Percentiles rank a stretch among this genome's conserved stretches.
Evolutionary conservation across 108 stramenopile species (phyloP).

Genomic region (Schizochytrium sp.): DNA sequence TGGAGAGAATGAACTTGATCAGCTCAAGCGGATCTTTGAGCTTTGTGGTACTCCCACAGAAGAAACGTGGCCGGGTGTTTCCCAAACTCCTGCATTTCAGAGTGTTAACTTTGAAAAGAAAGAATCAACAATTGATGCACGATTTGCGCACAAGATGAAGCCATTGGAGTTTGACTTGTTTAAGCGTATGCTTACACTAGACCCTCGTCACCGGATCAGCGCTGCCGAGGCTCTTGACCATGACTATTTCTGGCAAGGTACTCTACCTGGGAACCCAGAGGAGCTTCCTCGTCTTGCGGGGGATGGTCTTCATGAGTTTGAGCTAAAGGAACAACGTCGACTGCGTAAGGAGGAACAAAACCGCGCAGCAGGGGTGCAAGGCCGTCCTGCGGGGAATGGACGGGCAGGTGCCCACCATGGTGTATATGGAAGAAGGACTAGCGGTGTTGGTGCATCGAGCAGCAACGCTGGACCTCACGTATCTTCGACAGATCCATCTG

Average conservation of each 20-base stretch:
- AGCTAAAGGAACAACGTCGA: constrained; percentile 48
- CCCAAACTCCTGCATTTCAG: constrained; percentile 59
- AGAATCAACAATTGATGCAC: background rate
- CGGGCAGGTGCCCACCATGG: too few species aligned
- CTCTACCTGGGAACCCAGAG: background rate
- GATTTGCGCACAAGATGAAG: constrained; percentile 30
- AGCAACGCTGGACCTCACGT: too few species aligned
- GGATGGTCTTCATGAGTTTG: constrained; percentile 59
- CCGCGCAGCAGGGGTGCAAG: too few species aligned
- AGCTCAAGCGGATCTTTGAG: constrained; percentile 94
- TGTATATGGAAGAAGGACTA: too few species aligned
- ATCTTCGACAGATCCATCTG: too few species aligned
- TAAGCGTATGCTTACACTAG: constrained; percentile 82
- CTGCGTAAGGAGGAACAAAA: constrained; percentile 43
- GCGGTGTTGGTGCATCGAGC: too few species aligned
- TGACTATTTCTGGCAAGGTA: constrained; percentile 71
- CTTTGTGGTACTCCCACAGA: constrained; percentile 94
- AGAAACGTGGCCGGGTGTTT: constrained; percentile 89
- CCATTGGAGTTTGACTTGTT: constrained; percentile 43
- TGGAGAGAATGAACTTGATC: constrained; percentile 88
- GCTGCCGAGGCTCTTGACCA: constrained; percentile 87
- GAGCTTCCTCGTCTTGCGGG: constrained; percentile 18
- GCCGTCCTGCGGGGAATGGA: too few species aligned
- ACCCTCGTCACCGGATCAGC: constrained; percentile 87
- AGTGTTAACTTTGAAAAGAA: background rate